Evolutionary conservation across 2,329 filamentous ascomycete species (phyloP).

Genomic region (Aureobasidium sp.): DNA sequence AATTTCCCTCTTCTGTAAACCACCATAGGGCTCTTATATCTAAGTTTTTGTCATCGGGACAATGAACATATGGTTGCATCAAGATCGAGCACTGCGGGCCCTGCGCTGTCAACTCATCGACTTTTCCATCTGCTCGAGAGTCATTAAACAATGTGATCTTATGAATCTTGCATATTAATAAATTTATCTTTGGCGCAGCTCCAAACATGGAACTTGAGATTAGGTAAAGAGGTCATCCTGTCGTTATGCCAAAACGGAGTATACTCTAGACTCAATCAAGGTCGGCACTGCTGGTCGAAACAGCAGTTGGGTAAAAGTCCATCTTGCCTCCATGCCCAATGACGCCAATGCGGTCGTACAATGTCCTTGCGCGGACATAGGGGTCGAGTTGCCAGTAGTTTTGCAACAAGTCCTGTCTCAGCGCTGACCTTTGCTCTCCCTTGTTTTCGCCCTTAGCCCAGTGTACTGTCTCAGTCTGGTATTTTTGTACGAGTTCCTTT

Average conservation of each 20-base stretch:
- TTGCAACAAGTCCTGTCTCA: slow-evolving; percentile 43
- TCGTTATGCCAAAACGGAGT: not conserved
- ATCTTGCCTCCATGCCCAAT: slow-evolving; percentile 59
- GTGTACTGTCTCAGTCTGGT: slow-evolving; percentile 62
- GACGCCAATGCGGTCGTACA: slow-evolving; percentile 75
- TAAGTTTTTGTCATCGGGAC: not conserved
- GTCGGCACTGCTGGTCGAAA: slow-evolving; percentile 23
- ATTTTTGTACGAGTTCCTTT: slow-evolving; percentile 58
- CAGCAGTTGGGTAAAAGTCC: slow-evolving; percentile 54
- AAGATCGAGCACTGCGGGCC: not conserved
- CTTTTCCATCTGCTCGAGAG: too few relatives aligned
- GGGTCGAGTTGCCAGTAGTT: slow-evolving; percentile 90
- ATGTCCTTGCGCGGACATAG: slow-evolving; percentile 70
- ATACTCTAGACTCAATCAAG: slow-evolving; percentile 21
- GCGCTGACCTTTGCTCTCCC: slow-evolving; percentile 46
- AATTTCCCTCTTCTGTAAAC: not conserved
- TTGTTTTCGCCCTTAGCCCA: slow-evolving; percentile 58
- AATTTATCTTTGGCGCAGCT: not conserved
- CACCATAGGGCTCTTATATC: not conserved
- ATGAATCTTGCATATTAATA: not conserved
- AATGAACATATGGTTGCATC: not conserved
- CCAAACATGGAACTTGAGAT: not conserved
- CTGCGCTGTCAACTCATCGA: not conserved
- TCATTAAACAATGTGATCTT: not conserved
- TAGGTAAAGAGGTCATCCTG: not conserved